Base-by-base conservation (phyloP, 1,284 basidiomycete species). In the Exobasidium rhododendri region DNA sequence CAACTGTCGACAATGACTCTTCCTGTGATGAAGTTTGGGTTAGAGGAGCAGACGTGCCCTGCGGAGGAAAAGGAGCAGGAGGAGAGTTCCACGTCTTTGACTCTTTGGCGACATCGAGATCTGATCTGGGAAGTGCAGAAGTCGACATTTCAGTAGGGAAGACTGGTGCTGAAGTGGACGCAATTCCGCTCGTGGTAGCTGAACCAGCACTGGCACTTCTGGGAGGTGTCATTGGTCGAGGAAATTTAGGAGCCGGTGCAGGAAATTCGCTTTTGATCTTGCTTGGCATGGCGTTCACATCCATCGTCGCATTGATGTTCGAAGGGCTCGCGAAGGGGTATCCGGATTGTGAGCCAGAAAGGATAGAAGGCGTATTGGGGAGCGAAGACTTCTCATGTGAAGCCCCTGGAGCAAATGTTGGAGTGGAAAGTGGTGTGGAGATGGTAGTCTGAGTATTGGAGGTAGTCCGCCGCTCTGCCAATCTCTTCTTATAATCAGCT, bases 401-500 rank as follows among this genome's bases (percentile, higher is more conserved):
- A 45, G 40, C 50, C n/a, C 22, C 29, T 45, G 65, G 56, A 3
- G 53, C 63, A 44, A 60, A 32, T 4, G 66, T 59, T 30, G 58
- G 52, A 17, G 64, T 11, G 3, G 56, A 5, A 13, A 44, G 50
- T 14, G 51, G 45, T n/a, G 43, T 31, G 29, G 0, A 52, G 26
- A 35, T 58, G 35, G 28, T 58, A 7, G 54, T 29, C 2, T 56
- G 45, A 54, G 61, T 66, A 52, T 67, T 66, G 31, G 55, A 67
- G 17, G 72, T 67, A 22, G 73, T 68, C 6, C 73, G 65, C 32
- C 72, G 67, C 56, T 74, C 69, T 2, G 74, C 74, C 5, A 78
- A 64, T 13, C 76, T 71, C 44, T 71, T 71, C 61, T 77, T 78
- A 69, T 78, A 79, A 32, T 79, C 77, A 28, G 77, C 77, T 43